phyloP scores from a whole-genome alignment of 257 asterid species.

The Nicotiana otophora region DNA sequence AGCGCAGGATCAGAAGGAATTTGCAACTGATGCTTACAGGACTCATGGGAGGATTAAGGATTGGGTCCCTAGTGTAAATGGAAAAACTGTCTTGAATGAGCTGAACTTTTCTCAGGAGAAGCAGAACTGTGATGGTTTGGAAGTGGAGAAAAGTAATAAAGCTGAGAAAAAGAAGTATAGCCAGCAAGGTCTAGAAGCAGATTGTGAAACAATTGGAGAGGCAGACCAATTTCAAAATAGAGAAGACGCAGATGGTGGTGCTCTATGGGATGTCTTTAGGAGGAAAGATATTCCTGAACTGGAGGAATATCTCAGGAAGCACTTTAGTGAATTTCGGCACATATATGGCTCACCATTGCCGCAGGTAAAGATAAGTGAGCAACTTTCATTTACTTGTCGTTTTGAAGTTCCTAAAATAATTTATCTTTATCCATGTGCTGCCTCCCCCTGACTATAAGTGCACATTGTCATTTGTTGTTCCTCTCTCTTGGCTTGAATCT shows the following conservation, averaged over 20 bases:
- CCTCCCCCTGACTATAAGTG: background rate
- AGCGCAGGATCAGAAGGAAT: slow-evolving; percentile 4
- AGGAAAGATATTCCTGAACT: slow-evolving; percentile 66
- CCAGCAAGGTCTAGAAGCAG: background rate
- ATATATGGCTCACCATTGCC: slow-evolving; percentile 16
- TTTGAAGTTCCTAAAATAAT: background rate
- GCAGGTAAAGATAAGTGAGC: slow-evolving; percentile 34
- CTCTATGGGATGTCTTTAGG: slow-evolving; percentile 90
- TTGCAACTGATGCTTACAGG: slow-evolving; percentile 7
- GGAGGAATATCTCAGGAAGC: slow-evolving; percentile 49
- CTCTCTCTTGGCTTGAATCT: background rate
- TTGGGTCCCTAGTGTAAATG: background rate
- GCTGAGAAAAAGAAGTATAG: background rate
- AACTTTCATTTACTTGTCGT: background rate
- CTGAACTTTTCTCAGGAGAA: background rate
- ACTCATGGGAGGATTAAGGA: background rate
- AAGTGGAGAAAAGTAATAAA: background rate
- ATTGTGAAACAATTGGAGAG: background rate
- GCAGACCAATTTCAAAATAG: background rate
- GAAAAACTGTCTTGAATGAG: background rate
- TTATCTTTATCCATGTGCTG: background rate
- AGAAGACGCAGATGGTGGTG: slow-evolving; percentile 46
- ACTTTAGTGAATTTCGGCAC: slow-evolving; percentile 57
- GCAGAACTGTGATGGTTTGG: background rate
- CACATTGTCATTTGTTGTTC: background rate